Evolutionary conservation across 2,329 filamentous ascomycete species (phyloP).

Genomic region (Penicillium sp.): DNA sequence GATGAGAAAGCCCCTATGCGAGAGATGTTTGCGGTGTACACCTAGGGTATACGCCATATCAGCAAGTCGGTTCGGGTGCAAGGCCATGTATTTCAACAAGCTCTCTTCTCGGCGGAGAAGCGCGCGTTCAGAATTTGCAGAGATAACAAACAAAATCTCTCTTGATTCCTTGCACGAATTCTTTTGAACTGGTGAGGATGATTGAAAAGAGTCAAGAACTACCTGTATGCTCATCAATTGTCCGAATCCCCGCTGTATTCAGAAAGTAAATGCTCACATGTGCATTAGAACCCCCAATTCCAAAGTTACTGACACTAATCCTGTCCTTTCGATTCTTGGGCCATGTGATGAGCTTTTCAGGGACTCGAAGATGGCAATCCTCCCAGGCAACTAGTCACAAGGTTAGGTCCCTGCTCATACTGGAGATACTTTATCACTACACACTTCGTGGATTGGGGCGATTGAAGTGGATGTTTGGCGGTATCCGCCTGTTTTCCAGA

Average conservation of each 20-base stretch:
- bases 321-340: constrained; percentile 22
- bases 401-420: neutral
- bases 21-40: constrained; percentile 12
- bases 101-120: constrained; percentile 4
- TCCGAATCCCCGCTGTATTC: neutral
- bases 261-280: constrained; percentile 11
- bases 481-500: constrained; percentile 23
- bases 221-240: neutral
- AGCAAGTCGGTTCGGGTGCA: neutral
- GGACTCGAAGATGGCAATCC: constrained; percentile 15
- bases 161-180: neutral
- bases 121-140: constrained; percentile 11
- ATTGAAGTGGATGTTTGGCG: constrained; percentile 30
- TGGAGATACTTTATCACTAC: neutral
- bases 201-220: constrained; percentile 10
- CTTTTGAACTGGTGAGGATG: neutral
- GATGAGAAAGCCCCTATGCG: constrained; percentile 14
- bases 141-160: constrained; percentile 13
- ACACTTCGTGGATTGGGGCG: constrained; percentile 25
- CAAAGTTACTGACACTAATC: constrained; percentile 35
- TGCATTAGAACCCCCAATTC: constrained; percentile 29
- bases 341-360: constrained; percentile 23
- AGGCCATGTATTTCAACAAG: constrained; percentile 6
- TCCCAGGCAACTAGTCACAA: constrained; percentile 16
- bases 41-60: constrained; percentile 19